Percentiles rank a stretch among this genome's conserved stretches.
phyloP scores from a whole-genome alignment of 2,329 filamentous ascomycete genomes.

The Tolypocladium sp. region DNA sequence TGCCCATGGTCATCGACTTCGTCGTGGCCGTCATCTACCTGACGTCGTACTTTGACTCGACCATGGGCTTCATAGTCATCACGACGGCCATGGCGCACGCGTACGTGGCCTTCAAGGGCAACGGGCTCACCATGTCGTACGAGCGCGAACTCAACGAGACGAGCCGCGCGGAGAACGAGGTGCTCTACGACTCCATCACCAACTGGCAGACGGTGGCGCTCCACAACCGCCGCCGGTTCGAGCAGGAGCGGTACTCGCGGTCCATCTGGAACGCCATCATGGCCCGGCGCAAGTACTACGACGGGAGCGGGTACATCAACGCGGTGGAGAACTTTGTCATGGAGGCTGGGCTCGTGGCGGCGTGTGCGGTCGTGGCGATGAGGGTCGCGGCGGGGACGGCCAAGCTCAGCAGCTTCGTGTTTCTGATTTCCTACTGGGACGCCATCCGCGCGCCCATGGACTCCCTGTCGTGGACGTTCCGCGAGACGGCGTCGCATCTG shows the following conservation, averaged over 20 bases:
- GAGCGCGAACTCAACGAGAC: slow-evolving; percentile 3
- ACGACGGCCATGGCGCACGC: slow-evolving; percentile 4
- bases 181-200: slow-evolving; percentile 4
- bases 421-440: slow-evolving; percentile 56
- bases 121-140: slow-evolving; percentile 2
- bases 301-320: slow-evolving; percentile 3
- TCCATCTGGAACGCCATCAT: slow-evolving; percentile 1
- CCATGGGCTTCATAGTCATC: slow-evolving; percentile 12
- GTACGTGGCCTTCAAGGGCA: slow-evolving; percentile 2
- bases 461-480: slow-evolving; percentile 20
- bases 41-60: slow-evolving; percentile 48
- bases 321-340: slow-evolving; percentile 6
- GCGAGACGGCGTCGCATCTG: slow-evolving; percentile 29
- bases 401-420: slow-evolving; percentile 38
- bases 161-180: slow-evolving; percentile 2
- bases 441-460: slow-evolving; percentile 28
- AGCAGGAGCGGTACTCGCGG: slow-evolving; percentile 12
- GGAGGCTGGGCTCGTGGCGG: slow-evolving; percentile 8
- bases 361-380: slow-evolving; percentile 2
- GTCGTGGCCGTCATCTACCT: slow-evolving; percentile 51
- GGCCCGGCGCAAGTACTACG: neutral
- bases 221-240: slow-evolving; percentile 9
- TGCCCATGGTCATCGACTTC: slow-evolving; percentile 55
- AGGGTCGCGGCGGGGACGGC: slow-evolving; percentile 17
- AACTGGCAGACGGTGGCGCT: slow-evolving; percentile 3